Conservation (phyloP, 495 filamentous ascomycete genomes). For the Hypoxylon intermedium region DNA sequence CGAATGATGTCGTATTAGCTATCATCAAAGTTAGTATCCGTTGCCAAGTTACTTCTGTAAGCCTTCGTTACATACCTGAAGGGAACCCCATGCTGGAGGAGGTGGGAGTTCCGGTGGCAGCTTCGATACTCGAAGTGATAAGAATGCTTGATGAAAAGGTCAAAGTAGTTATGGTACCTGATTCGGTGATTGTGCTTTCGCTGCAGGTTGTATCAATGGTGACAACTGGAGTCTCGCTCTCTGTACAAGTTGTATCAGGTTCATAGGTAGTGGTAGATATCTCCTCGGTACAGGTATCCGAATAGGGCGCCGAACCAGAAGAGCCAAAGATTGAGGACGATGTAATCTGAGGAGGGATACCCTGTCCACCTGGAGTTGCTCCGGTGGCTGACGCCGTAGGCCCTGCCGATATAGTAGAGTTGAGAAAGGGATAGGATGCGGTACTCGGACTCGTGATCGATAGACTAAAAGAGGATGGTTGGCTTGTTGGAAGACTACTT, state of each 20-base stretch:
- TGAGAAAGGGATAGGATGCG: conserved; percentile 29
- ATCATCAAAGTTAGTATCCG: conserved; percentile 1
- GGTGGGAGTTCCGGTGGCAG: conserved; percentile 3
- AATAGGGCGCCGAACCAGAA: conserved; percentile 4
- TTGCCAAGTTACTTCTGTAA: not conserved
- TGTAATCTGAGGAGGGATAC: conserved; percentile 14
- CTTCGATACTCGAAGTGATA: conserved; percentile 4
- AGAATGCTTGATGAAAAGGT: conserved; percentile 20
- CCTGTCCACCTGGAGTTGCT: conserved; percentile 11
- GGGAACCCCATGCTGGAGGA: not conserved
- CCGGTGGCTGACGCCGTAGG: conserved; percentile 14
- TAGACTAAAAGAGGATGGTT: not conserved
- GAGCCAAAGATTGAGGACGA: conserved; percentile 3
- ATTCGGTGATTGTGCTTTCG: conserved; percentile 34
- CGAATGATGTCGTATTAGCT: conserved; percentile 17
- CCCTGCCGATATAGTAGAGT: conserved; percentile 23
- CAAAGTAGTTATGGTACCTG: conserved; percentile 23
- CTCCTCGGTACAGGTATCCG: conserved; percentile 34
- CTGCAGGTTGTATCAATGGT: conserved; percentile 38
- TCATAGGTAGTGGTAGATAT: conserved; percentile 20
- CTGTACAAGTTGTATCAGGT: conserved; percentile 40
- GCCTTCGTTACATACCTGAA: conserved; percentile 4
- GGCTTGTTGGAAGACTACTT: not conserved
- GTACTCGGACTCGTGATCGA: conserved; percentile 12
- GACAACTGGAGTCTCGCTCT: conserved; percentile 26